Percentiles rank a stretch among this genome's conserved stretches.
phyloP scores from a whole-genome alignment of 257 asterid genomes.

The Eucommia ulmoides region DNA sequence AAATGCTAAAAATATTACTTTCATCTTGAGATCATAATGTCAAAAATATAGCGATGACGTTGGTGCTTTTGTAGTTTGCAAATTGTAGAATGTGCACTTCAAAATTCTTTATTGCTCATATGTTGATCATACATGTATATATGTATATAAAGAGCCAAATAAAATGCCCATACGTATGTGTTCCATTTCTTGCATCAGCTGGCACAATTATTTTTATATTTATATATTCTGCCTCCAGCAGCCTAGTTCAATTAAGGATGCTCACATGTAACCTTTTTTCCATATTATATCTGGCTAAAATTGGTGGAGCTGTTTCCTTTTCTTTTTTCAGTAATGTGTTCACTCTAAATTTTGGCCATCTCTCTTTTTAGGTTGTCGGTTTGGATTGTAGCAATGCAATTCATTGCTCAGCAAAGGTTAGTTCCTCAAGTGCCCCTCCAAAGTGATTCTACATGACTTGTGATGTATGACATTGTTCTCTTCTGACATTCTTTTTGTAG shows the following conservation, averaged over 20 bases:
- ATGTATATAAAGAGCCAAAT: too few species aligned
- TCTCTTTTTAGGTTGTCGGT: constrained; percentile 63
- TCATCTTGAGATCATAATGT: too few species aligned
- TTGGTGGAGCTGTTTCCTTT: not conserved
- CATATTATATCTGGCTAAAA: not conserved
- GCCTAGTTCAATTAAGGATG: not conserved
- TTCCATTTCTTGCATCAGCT: too few species aligned
- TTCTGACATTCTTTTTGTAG: constrained; percentile 31
- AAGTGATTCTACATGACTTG: not conserved
- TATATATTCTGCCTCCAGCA: too few species aligned
- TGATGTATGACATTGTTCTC: constrained; percentile 2
- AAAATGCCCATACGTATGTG: too few species aligned
- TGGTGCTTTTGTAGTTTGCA: too few species aligned
- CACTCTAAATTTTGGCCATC: constrained; percentile 12
- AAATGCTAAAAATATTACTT: too few species aligned
- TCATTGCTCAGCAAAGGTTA: constrained; percentile 91
- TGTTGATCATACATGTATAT: too few species aligned
- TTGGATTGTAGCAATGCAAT: constrained; percentile 92
- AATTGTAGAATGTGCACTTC: not conserved
- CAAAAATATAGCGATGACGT: too few species aligned
- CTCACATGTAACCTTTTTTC: not conserved
- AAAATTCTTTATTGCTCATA: not conserved
- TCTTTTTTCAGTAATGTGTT: not conserved
- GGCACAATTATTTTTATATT: too few species aligned
- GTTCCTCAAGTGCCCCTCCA: not conserved